Evolutionary conservation across 192 early-diverging fungal genomes (phyloP).

Genomic region (Lobosporangium transversale): DNA sequence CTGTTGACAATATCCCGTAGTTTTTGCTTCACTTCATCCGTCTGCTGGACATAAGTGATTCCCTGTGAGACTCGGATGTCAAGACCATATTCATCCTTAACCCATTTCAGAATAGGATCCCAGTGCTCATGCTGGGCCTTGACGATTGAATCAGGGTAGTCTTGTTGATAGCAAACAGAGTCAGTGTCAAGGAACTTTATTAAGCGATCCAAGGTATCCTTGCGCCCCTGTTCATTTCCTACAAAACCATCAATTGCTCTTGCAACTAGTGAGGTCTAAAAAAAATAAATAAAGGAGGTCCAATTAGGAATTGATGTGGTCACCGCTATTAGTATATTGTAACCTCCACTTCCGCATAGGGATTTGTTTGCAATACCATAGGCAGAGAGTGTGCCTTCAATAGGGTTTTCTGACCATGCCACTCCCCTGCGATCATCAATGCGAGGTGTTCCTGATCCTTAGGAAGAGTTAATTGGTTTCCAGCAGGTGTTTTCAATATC

Average conservation of each 20-base stretch:
- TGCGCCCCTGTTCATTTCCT: constrained; percentile 63
- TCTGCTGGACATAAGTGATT: constrained; percentile 76
- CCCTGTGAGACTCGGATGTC: constrained; percentile 77
- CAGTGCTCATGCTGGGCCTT: constrained; percentile 82
- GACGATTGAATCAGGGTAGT: constrained; percentile 81
- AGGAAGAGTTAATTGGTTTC: constrained; percentile 71
- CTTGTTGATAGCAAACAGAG: constrained; percentile 87
- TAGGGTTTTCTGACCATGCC: constrained; percentile 87
- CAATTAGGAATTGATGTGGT: too few species aligned
- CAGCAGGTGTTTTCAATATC: constrained; percentile 84
- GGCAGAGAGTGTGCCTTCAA: constrained; percentile 89
- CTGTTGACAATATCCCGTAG: constrained; percentile 63
- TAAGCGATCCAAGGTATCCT: constrained; percentile 78
- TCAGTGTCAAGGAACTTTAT: constrained; percentile 89
- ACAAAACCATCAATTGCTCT: constrained; percentile 83
- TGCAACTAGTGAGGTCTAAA: constrained; percentile 86
- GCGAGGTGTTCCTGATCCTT: constrained; percentile 71
- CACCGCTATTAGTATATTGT: too few species aligned
- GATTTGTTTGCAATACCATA: too few species aligned
- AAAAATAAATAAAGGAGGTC: too few species aligned
- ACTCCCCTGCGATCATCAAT: constrained; percentile 89
- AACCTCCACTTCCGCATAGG: too few species aligned
- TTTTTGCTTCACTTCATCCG: constrained; percentile 63
- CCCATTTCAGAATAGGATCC: constrained; percentile 83
- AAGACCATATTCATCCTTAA: constrained; percentile 68